Conservation (phyloP, 1,284 basidiomycete species). For the Somion occarium region DNA sequence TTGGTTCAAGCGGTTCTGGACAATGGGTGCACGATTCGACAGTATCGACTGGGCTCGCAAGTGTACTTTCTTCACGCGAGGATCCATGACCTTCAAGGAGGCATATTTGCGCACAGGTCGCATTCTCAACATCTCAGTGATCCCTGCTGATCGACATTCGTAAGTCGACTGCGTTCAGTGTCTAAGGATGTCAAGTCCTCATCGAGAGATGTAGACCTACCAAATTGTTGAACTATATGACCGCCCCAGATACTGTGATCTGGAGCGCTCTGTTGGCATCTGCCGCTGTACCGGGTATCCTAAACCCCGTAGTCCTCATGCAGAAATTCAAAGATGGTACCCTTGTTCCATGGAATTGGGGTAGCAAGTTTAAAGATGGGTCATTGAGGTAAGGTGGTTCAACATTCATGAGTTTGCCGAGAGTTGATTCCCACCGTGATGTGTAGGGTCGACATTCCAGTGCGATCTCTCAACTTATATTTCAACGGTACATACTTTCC, state of each 20-base stretch:
- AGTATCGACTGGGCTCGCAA: slow-evolving; percentile 90
- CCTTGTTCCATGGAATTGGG: slow-evolving; percentile 92
- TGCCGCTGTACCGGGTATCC: slow-evolving; percentile 80
- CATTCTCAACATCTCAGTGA: slow-evolving; percentile 92
- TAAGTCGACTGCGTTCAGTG: slow-evolving; percentile 34
- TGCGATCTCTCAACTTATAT: slow-evolving; percentile 89
- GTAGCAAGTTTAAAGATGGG: slow-evolving; percentile 89
- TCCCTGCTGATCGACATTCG: slow-evolving; percentile 93
- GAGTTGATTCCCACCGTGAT: neutral
- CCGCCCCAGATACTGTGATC: slow-evolving; percentile 85
- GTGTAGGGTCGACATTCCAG: slow-evolving; percentile 85
- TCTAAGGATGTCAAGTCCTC: neutral
- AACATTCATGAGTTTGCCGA: neutral
- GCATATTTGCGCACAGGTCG: slow-evolving; percentile 92
- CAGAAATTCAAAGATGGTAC: slow-evolving; percentile 84
- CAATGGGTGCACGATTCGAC: slow-evolving; percentile 92
- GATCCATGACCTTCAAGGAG: slow-evolving; percentile 94
- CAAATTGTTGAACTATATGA: slow-evolving; percentile 93
- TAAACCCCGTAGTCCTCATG: slow-evolving; percentile 90
- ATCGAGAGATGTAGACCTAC: slow-evolving; percentile 61
- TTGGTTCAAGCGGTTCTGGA: slow-evolving; percentile 81
- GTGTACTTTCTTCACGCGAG: slow-evolving; percentile 86
- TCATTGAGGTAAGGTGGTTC: slow-evolving; percentile 58
- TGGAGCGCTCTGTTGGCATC: slow-evolving; percentile 79
- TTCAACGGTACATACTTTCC: slow-evolving; percentile 63